Evolutionary conservation across 768 basidiomycete species (phyloP), one percentile per base, ranked within the genome.

Genomic region (Hemileccinum rubropunctum): DNA sequence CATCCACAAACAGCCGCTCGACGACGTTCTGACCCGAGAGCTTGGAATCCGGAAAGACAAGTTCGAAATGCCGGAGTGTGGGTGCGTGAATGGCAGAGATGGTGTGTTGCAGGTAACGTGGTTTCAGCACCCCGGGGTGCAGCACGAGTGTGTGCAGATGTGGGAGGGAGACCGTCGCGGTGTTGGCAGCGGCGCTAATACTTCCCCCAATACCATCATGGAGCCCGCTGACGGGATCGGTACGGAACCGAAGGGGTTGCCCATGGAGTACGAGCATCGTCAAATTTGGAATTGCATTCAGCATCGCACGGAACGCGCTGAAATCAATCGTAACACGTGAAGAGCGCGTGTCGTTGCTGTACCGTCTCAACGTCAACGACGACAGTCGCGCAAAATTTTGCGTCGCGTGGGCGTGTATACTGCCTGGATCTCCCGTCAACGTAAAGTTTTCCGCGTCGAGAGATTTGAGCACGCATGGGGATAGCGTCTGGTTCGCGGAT

Each of bases 21-120:
- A 54, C 45, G 30, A 66, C 33, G 20, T 47, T 66, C 41, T 64
- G 67, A 3, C 67, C 67, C 4, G 58, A 60, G 1, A 60, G 45
- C 32, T 54, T 62, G 2, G 64, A 64, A 39, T 68, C 66, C 9
- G 65, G 67, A 27, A 68, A 66, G 34, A 69, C 55, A 9, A 66
- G 67, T 32, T 66, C 67, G 21, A 66, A 66, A 17, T 67, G 67
- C 34, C 62, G 67, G 8, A 66, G 56, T 10, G 53, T 57, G 3
- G 67, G 65, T 0, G 64, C 67, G 12, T 57, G 55, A 18, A 66
- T 58, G 26, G 62, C 58, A 4, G 67, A 58, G 20, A 66, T 52
- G 15, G 62, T 61, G 21, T 66, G 58, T 45, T 66, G 65, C 47
- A 68, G 50, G 48, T 62, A 68, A 21, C 64, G 64, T 9, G 67